These are phyloP conservation scores for Cutaneotrichosporon dermatis DNA, from an alignment of 1,284 basidiomycete species.

Conservation along the genomic window DNA sequence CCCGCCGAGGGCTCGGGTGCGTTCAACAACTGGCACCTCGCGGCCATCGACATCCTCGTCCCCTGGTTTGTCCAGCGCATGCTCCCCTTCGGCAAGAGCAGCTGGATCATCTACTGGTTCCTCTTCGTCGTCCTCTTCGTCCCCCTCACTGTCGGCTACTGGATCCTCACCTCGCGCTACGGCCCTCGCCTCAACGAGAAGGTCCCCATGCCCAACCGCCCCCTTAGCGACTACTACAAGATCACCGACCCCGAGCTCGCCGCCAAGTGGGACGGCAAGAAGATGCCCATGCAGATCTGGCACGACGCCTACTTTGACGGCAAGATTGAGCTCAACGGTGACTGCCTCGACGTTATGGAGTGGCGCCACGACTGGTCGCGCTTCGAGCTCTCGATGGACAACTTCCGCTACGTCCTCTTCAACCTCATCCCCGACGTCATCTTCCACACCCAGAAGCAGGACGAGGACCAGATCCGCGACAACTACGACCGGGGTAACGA, in stretches of 20 bases:
- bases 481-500: conserved; percentile 97
- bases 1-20: conserved; percentile 81
- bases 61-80: conserved; percentile 77
- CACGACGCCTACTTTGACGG: conserved; percentile 97
- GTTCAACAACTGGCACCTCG: conserved; percentile 79
- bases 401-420: conserved; percentile 91
- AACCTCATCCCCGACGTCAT: conserved; percentile 89
- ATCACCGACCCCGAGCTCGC: conserved; percentile 80
- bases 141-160: conserved; percentile 81
- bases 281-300: conserved; percentile 97
- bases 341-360: conserved; percentile 89
- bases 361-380: conserved; percentile 93
- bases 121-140: conserved; percentile 68
- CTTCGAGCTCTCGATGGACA: conserved; percentile 60
- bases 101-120: conserved; percentile 68
- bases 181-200: conserved; percentile 82
- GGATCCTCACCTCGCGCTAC: conserved; percentile 78
- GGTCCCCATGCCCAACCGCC: conserved; percentile 75
- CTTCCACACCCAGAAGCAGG: conserved; percentile 82
- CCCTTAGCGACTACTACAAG: conserved; percentile 83
- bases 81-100: conserved; percentile 61
- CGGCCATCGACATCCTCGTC: conserved; percentile 65
- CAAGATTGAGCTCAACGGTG: conserved; percentile 96
- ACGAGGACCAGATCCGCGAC: conserved; percentile 91
- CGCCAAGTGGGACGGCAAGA: conserved; percentile 69